These are phyloP conservation scores for Verticillium tricorpus DNA, from an alignment of 2,329 filamentous ascomycete genomes.

Conservation along the genomic window DNA sequence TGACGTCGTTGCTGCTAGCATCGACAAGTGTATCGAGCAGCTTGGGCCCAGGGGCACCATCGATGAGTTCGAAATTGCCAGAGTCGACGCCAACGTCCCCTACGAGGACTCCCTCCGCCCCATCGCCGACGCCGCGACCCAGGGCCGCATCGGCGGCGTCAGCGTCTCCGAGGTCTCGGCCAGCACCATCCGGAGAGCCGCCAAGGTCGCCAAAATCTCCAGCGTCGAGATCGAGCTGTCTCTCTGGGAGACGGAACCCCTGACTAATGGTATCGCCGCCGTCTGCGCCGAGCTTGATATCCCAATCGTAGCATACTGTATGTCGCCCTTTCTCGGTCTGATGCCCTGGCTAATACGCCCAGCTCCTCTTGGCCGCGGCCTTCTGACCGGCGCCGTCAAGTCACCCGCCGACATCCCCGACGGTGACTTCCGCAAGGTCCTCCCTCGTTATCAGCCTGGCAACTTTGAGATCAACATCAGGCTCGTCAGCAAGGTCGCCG, in stretches of 20 bases:
- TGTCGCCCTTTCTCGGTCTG: slow-evolving; percentile 25
- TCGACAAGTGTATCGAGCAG: background rate
- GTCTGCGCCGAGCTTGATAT: slow-evolving; percentile 36
- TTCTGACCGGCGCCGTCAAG: slow-evolving; percentile 39
- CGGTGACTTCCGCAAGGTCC: slow-evolving; percentile 36
- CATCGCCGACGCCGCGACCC: slow-evolving; percentile 12
- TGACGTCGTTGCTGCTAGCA: background rate
- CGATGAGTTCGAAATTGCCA: slow-evolving; percentile 49
- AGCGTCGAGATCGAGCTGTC: slow-evolving; percentile 41
- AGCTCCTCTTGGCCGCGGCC: slow-evolving; percentile 43
- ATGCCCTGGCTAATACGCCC: slow-evolving; percentile 39
- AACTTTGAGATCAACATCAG: slow-evolving; percentile 48
- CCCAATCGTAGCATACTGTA: background rate
- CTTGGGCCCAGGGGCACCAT: slow-evolving; percentile 18
- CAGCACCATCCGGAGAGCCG: slow-evolving; percentile 32
- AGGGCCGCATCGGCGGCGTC: slow-evolving; percentile 36
- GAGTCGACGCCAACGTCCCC: slow-evolving; percentile 36
- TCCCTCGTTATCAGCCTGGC: slow-evolving; percentile 44
- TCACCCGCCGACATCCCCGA: slow-evolving; percentile 35
- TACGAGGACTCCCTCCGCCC: slow-evolving; percentile 30
- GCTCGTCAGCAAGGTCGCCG: slow-evolving; percentile 39
- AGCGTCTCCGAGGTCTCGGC: slow-evolving; percentile 37
- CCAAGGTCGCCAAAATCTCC: slow-evolving; percentile 29
- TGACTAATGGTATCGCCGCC: slow-evolving; percentile 29
- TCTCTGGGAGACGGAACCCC: slow-evolving; percentile 38